Evolutionary conservation across 2,329 filamentous ascomycete species (phyloP).

Genomic region (Ophiostoma fasciatum): DNA sequence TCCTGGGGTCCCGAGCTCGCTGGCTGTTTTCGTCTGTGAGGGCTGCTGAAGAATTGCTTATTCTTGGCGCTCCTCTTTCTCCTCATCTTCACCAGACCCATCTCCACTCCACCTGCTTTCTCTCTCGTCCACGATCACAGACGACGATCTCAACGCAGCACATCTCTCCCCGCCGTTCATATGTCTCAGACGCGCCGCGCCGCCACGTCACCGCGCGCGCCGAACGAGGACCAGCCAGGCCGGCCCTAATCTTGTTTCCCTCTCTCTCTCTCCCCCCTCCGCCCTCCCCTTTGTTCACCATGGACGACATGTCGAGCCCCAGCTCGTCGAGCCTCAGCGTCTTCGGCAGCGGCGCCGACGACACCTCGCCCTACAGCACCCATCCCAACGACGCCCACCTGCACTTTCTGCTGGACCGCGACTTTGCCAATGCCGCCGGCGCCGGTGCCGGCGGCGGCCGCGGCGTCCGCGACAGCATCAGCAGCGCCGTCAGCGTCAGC

Average conservation of each 20-base stretch:
- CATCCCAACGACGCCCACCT: slow-evolving; percentile 2
- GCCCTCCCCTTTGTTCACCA: background rate
- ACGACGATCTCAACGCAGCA: background rate
- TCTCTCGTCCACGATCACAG: background rate
- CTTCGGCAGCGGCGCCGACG: slow-evolving; percentile 8
- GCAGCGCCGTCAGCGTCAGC: slow-evolving; percentile 3
- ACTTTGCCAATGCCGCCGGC: background rate
- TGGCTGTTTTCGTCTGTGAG: too few relatives aligned
- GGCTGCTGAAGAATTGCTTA: too few relatives aligned
- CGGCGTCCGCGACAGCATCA: slow-evolving; percentile 7
- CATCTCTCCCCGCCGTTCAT: background rate
- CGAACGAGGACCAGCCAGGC: too few relatives aligned
- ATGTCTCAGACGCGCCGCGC: too few relatives aligned
- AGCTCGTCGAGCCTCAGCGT: slow-evolving; percentile 11
- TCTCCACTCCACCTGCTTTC: slow-evolving; percentile 9
- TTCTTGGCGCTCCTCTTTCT: too few relatives aligned
- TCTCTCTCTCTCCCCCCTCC: background rate
- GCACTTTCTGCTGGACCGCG: too few relatives aligned
- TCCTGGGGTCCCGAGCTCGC: too few relatives aligned
- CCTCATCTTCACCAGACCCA: too few relatives aligned
- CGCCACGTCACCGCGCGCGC: too few relatives aligned
- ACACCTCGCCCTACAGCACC: slow-evolving; percentile 9
- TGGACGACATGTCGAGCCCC: slow-evolving; percentile 12
- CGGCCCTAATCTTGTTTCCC: background rate
- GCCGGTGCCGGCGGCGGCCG: background rate